These are phyloP conservation scores for Aspergillus luchuensis DNA, from an alignment of 2,329 filamentous ascomycete genomes.

Conservation along the genomic window DNA sequence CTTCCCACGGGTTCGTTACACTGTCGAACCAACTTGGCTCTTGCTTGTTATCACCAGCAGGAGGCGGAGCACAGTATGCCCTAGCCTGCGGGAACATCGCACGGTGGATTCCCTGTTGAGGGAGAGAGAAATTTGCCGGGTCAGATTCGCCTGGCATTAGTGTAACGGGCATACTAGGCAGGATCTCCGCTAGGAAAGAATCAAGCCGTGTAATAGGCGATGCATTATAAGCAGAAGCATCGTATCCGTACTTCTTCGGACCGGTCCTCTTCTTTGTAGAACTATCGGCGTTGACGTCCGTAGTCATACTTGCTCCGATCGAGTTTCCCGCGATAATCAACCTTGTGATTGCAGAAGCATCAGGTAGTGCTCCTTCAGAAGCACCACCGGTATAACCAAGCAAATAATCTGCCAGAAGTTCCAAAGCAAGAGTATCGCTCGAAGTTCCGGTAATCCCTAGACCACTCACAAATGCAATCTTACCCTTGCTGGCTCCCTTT, in stretches of 20 bases:
- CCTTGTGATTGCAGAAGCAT: constrained; percentile 66
- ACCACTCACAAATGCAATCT: constrained; percentile 87
- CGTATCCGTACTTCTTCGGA: constrained; percentile 90
- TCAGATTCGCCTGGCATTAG: constrained; percentile 82
- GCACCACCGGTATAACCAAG: constrained; percentile 74
- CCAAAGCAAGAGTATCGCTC: constrained; percentile 72
- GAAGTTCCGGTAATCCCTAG: constrained; percentile 77
- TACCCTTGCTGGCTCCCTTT: constrained; percentile 55
- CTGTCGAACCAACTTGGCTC: constrained; percentile 77
- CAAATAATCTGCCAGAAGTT: constrained; percentile 81
- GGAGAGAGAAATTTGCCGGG: constrained; percentile 84
- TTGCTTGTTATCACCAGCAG: constrained; percentile 34
- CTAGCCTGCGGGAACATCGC: constrained; percentile 84
- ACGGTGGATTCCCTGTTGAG: constrained; percentile 89
- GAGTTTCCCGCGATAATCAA: constrained; percentile 93
- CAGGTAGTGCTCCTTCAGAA: constrained; percentile 30
- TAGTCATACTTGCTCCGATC: constrained; percentile 53
- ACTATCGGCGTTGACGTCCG: constrained; percentile 29
- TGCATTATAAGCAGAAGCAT: constrained; percentile 83
- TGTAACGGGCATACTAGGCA: constrained; percentile 86
- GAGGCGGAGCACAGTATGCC: constrained; percentile 57
- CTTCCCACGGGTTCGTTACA: constrained; percentile 92
- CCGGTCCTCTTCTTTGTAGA: constrained; percentile 49
- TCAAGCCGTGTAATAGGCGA: constrained; percentile 82
- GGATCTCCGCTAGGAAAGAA: constrained; percentile 74